Conservation (phyloP, 106 monocot genomes). For the Narthecium ossifragum region DNA sequence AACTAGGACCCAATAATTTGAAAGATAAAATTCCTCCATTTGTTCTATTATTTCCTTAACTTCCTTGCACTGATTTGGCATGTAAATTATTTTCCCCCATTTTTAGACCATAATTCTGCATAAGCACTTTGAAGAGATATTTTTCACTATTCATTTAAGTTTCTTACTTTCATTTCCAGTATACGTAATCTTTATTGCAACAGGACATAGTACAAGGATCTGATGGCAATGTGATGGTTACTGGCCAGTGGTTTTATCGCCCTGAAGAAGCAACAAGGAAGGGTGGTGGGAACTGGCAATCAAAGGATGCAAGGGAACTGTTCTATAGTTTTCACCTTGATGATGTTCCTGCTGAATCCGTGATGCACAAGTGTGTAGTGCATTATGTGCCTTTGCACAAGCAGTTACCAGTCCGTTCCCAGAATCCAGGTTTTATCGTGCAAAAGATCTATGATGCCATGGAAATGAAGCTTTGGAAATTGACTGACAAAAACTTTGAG, state of each 20-base stretch:
- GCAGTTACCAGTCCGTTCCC: conserved; percentile 62
- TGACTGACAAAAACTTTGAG: conserved; percentile 88
- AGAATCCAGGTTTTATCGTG: conserved; percentile 87
- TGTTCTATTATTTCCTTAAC: too few species aligned
- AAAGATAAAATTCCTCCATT: too few species aligned
- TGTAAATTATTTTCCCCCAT: too few species aligned
- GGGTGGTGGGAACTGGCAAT: conserved; percentile 77
- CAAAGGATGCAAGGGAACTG: conserved; percentile 69
- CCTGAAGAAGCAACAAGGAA: conserved; percentile 93
- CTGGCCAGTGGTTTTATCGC: conserved; percentile 96
- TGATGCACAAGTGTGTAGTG: conserved; percentile 93
- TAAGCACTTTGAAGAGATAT: too few species aligned
- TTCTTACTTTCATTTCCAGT: too few species aligned
- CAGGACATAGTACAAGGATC: conserved; percentile 61
- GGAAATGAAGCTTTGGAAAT: conserved; percentile 76
- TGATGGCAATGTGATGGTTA: conserved; percentile 63
- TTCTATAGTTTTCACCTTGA: conserved; percentile 95
- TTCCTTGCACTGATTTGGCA: too few species aligned
- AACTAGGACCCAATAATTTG: too few species aligned
- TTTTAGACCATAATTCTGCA: too few species aligned
- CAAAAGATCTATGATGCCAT: conserved; percentile 85
- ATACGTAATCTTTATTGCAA: too few species aligned
- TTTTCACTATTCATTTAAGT: too few species aligned
- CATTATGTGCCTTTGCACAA: conserved; percentile 88
- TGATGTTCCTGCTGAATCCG: conserved; percentile 91